Base-by-base conservation (phyloP, 768 basidiomycete genomes). In the Rhizopogon roseolus region DNA sequence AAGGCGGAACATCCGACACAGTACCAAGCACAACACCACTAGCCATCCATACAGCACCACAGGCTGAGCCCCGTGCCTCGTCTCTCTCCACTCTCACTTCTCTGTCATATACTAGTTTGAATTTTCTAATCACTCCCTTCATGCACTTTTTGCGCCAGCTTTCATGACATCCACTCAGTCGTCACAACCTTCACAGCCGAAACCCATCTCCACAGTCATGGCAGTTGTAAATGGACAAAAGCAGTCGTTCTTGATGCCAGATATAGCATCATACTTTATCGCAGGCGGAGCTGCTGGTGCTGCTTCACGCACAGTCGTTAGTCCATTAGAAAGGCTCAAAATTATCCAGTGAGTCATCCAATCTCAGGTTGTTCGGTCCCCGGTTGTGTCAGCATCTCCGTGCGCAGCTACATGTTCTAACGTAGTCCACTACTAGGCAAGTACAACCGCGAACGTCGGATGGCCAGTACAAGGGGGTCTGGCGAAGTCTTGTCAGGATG, bases 301-400 rank as follows among this genome's bases (percentile, higher is more conserved):
- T 36, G 84, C 91, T 8, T 92, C 89, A 54, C 76, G 95, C 52
- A 97, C 95, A 2, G 90, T 97, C 13, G 96, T 98, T 46, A 88
- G 85, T 60, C 96, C 95, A 9, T 69, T 98, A 13, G 94, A 98
- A 63, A 75, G 96, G 54, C 76, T 98, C 52, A 99, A 99, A 72
- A 98, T 99, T 64, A 97, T 99, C 56, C 87, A 95, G 94, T 95
- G 62, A 64, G 90, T 42, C 41, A 40, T 53, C 6, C 27, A 25
- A 42, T 42, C 53, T 27, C 41, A 17, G 45, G 32, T 34, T 16
- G 19, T 48, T 48, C 46, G 46, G 46, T 52, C 3, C 32, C 39
- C 32, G 22, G 11, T 10, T n/a, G 10, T 19, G 14, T 28, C 48
- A 7, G 22, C 29, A 13, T 53, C 56, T 25, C 34, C 41, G 29